Percentiles rank a stretch among this genome's conserved stretches.
Evolutionary conservation across 148 eudicot genomes (phyloP).

Genomic region (Camellia sinensis): DNA sequence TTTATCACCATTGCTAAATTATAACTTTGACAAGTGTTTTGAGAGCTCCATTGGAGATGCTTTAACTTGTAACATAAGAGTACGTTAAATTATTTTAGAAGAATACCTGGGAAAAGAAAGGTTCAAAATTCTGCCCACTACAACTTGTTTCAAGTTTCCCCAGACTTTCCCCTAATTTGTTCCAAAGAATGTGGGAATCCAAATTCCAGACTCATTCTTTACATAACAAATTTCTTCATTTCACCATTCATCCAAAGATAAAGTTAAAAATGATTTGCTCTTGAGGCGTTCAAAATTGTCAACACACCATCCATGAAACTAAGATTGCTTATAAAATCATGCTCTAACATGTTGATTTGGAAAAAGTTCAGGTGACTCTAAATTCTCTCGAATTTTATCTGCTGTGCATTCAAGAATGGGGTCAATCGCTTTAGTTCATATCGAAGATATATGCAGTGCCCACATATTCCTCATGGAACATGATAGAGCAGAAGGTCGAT

Average conservation of each 20-base stretch:
- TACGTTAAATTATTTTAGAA: background rate
- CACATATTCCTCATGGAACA: slow-evolving; percentile 73
- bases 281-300: background rate
- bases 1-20: no score
- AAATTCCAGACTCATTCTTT: background rate
- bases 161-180: background rate
- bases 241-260: background rate
- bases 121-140: background rate
- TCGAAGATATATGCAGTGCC: slow-evolving; percentile 45
- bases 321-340: background rate
- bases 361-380: slow-evolving; percentile 42
- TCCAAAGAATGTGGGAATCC: background rate
- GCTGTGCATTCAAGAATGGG: slow-evolving; percentile 64
- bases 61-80: no score
- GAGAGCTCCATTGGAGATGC: no score
- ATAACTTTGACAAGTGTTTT: no score
- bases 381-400: slow-evolving; percentile 39
- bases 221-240: background rate
- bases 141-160: background rate
- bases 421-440: slow-evolving; percentile 49
- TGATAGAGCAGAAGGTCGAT: slow-evolving; percentile 42
- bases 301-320: background rate
- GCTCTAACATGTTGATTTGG: slow-evolving; percentile 4
- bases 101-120: background rate
- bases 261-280: background rate